Percentiles rank a stretch among this genome's conserved stretches.
phyloP scores from a whole-genome alignment of 148 eudicot genomes.

The Rhododendron ferrugineum region DNA sequence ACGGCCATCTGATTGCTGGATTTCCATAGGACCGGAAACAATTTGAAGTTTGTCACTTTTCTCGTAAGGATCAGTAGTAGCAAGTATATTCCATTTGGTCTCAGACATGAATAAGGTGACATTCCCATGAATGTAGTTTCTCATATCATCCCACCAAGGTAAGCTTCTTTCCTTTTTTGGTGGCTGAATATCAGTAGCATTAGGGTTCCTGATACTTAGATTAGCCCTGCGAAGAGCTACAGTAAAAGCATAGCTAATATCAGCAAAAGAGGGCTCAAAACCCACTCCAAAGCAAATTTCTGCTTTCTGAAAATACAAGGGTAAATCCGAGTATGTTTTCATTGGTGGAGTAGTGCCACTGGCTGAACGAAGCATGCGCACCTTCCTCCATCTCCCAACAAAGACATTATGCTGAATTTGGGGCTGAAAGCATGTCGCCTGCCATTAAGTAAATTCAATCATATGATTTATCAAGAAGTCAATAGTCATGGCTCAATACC shows the following conservation, averaged over 20 bases:
- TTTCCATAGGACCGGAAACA: conserved; percentile 63
- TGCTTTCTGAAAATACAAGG: conserved; percentile 76
- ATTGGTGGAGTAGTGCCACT: conserved; percentile 97
- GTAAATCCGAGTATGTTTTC: conserved; percentile 79
- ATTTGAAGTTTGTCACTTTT: conserved; percentile 75
- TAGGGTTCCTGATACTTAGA: conserved; percentile 76
- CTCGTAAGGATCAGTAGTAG: conserved; percentile 93
- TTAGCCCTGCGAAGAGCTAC: conserved; percentile 98
- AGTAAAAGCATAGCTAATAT: conserved; percentile 89
- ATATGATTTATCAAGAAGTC: conserved; percentile 5
- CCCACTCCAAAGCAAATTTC: conserved; percentile 90
- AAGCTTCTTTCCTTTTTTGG: conserved; percentile 89
- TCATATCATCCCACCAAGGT: conserved; percentile 99
- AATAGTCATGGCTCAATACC: neutral
- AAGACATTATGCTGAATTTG: conserved; percentile 81
- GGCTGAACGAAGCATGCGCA: conserved; percentile 79
- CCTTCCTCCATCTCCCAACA: conserved; percentile 93
- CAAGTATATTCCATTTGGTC: conserved; percentile 69
- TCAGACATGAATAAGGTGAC: conserved; percentile 66
- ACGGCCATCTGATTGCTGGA: conserved; percentile 94
- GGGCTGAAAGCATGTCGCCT: conserved; percentile 99
- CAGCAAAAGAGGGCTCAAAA: conserved; percentile 87
- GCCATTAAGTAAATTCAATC: conserved; percentile 18
- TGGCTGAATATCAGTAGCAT: conserved; percentile 46
- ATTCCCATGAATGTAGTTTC: conserved; percentile 88